Base-by-base conservation (phyloP, 352 stramenopile species). In the Pythium coloratum region DNA sequence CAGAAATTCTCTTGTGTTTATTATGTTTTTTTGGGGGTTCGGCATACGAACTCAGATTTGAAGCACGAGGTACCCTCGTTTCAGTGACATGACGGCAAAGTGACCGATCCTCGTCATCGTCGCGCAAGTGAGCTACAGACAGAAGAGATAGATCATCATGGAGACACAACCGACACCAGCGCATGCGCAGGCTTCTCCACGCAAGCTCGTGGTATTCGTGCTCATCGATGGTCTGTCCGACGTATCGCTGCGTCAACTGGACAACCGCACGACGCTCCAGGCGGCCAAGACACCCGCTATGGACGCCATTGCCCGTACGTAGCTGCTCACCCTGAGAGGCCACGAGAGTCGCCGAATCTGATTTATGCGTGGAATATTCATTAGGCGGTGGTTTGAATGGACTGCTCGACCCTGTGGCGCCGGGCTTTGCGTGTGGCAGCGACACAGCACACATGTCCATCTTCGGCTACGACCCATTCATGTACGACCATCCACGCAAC, bases 401-500 rank as follows among this genome's bases (percentile, higher is more conserved):
- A 12, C 76, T 96, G 24, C 81, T 96, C 78, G 88, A 96, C 62
- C 87, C 88, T 1, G 88, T 96, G 33, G 82, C 88, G 60, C 88
- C 88, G 50, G 88, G 88, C 40, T 92, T 87, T 62, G 88, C 85
- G 36, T 96, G 88, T 62, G 88, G 88, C 6, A 95, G 86, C 57
- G 88, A 96, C 66, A 96, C 88, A 1, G 88, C 88, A 20, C 88
- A 96, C 72, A 96, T 96, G 88, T 95, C 86, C 49, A 96, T 96
- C 68, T 72, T 96, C 49, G 88, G 88, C 67, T 96, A 96, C 75
- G 82, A 94, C 70, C 88, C 88, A 28, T 74, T 91, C 64, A 67
- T 92, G 86, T 94, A 62, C 40, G 42, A 16, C 10, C 1, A 6
- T n/a, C 14, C 18, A 32, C 4, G 6, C 16, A 55, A 55, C 10